These are phyloP conservation scores for Mortierella sp. DNA, from an alignment of 371 early-diverging fungal species.

Conservation along the genomic window DNA sequence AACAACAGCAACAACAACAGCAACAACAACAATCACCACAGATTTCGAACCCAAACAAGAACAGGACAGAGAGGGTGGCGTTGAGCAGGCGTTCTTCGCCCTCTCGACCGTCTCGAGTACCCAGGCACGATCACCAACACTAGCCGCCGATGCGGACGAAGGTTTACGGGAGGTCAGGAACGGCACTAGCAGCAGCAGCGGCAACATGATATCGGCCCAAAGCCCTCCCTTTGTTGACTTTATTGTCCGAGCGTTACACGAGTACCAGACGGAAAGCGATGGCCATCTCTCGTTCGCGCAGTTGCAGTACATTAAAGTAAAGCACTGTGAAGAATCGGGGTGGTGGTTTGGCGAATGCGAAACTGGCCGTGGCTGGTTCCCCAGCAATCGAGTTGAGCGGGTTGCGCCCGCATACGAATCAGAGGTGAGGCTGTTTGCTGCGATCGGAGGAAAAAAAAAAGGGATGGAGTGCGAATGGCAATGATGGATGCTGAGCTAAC, in stretches of 20 bases:
- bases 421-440: constrained; percentile 28
- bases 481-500: not conserved
- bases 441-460: no score
- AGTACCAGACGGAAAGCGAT: constrained; percentile 33
- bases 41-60: no score
- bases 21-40: not conserved
- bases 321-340: constrained; percentile 42
- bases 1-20: not conserved
- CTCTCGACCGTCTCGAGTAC: not conserved
- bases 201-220: constrained; percentile 12
- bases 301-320: constrained; percentile 43
- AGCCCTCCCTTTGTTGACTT: constrained; percentile 21
- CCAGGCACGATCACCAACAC: no score
- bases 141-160: no score
- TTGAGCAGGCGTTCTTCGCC: not conserved
- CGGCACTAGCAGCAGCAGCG: not conserved
- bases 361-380: constrained; percentile 41
- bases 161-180: not conserved
- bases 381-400: constrained; percentile 46
- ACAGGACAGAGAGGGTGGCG: no score
- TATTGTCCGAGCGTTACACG: constrained; percentile 44
- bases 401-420: constrained; percentile 30
- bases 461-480: no score
- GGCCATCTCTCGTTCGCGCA: constrained; percentile 42
- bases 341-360: constrained; percentile 52